phyloP scores from a whole-genome alignment of 768 basidiomycete genomes.

The Auricularia cornea region DNA sequence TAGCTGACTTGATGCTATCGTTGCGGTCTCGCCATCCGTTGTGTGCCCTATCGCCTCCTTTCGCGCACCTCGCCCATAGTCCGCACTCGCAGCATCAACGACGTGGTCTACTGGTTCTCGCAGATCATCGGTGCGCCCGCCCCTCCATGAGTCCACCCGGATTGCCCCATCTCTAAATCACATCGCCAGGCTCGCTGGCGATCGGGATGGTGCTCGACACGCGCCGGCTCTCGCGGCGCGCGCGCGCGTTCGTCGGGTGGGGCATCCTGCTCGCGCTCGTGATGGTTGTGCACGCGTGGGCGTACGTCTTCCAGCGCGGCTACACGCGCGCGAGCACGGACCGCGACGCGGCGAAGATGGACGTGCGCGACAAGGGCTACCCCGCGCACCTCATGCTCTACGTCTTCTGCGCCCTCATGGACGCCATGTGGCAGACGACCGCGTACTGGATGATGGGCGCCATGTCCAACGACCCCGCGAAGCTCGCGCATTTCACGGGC shows the following conservation, averaged over 20 bases:
- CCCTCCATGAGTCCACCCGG: neutral
- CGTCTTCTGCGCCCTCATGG: constrained; percentile 65
- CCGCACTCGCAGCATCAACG: constrained; percentile 67
- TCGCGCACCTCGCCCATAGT: constrained; percentile 21
- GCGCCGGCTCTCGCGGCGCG: constrained; percentile 45
- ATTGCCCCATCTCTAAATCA: neutral
- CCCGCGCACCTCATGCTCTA: constrained; percentile 51
- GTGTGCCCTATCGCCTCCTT: too few species aligned
- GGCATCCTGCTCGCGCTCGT: constrained; percentile 46
- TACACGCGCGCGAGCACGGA: constrained; percentile 46
- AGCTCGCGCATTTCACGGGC: constrained; percentile 72
- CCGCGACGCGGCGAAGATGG: too few species aligned
- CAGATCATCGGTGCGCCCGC: constrained; percentile 54
- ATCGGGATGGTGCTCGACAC: constrained; percentile 67
- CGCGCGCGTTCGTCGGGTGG: constrained; percentile 69
- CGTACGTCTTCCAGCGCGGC: constrained; percentile 61
- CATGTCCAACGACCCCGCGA: constrained; percentile 75
- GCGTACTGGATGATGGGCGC: constrained; percentile 80
- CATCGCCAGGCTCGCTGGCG: constrained; percentile 33
- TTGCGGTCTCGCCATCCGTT: too few species aligned
- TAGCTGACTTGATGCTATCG: too few species aligned
- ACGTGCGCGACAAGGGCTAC: constrained; percentile 50
- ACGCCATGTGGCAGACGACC: constrained; percentile 80
- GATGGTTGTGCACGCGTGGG: constrained; percentile 67
- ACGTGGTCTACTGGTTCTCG: constrained; percentile 69